Base-by-base conservation (phyloP, 352 stramenopile genomes). In the Pythium aristosporum region DNA sequence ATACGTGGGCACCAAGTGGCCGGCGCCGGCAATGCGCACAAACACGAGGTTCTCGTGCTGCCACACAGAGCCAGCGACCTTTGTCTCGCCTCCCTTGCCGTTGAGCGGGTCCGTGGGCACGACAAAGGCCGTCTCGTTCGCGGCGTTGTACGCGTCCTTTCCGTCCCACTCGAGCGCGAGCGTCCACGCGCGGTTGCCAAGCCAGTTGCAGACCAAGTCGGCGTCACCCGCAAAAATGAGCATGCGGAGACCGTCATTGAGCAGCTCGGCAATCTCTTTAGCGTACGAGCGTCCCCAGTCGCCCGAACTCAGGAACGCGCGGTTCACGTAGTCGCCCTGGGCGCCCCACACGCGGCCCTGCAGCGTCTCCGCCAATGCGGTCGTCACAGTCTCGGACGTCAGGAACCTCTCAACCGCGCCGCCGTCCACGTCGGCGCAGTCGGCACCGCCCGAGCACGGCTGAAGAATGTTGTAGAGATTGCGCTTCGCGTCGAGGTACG, bases 131-230 rank as follows among this genome's bases (percentile, higher is more conserved):
- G 44, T 34, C 23, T 68, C 62, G 8, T 13, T 5, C 3, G 63
- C 74, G 8, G 47, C 54, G 39, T 91, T 79, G 76, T 96, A 98
- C 6, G 73, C 82, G 10, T 76, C 71, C 47, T 86, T 77, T 49
- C 90, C 82, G 15, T 63, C 63, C 94, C 94, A 98, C 18, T 96
- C 76, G 48, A 98, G 75, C 15, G 67, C 80, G 5, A 84, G 64
- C 9, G 89, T 97, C 92, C 91, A 98, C 9, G 91, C 91, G 54
- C 91, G 61, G 67, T 98, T 97, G 28, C 93, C 94, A 34, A 98
- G 67, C 75, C 95, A 98, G 68, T 98, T 98, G 77, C 89, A 98
- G 63, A 98, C 96, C 66, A 97, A 96, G 66, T 98, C 94, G 25
- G 87, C 73, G 74, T 98, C 94, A 91, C 88, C 16, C 1, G 39